phyloP scores from a whole-genome alignment of 371 early-diverging fungal genomes.

The Nematocida sp. region DNA sequence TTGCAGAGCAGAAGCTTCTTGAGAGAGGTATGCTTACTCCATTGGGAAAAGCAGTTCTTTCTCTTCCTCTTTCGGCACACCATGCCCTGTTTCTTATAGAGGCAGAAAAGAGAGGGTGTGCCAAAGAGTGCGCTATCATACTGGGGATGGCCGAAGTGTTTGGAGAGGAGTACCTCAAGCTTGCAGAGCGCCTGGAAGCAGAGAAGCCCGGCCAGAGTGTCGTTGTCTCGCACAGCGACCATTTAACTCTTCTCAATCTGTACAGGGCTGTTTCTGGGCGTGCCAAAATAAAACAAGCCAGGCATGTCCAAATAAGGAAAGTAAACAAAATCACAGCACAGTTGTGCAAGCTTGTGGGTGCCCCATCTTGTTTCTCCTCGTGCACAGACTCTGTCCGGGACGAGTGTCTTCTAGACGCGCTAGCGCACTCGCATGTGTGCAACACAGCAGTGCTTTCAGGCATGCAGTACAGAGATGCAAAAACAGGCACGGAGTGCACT shows the following conservation, averaged over 20 bases:
- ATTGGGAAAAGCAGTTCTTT: neutral
- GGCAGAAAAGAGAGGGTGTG: neutral
- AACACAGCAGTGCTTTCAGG: too few species aligned
- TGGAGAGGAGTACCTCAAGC: neutral
- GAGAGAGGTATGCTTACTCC: neutral
- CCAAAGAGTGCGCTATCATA: constrained; percentile 3
- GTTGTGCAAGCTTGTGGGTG: too few species aligned
- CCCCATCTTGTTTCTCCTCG: too few species aligned
- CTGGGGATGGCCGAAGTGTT: constrained; percentile 10
- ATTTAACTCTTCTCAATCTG: neutral
- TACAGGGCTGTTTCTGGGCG: too few species aligned
- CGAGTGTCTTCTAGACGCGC: too few species aligned
- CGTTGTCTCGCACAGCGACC: neutral
- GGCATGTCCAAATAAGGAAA: too few species aligned
- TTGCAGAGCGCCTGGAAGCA: neutral
- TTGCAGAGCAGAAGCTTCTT: neutral
- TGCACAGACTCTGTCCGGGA: too few species aligned
- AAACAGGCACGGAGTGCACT: too few species aligned
- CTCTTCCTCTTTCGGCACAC: constrained; percentile 1
- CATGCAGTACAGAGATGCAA: too few species aligned
- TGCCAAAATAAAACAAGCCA: too few species aligned
- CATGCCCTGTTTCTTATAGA: constrained; percentile 31
- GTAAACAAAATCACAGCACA: too few species aligned
- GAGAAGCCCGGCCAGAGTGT: neutral
- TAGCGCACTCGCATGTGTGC: too few species aligned